A percentile compares a stretch with the other conserved stretches of the same genome.
phyloP scores from a whole-genome alignment of 345 rosid species.

The Streptanthus diversifolius region DNA sequence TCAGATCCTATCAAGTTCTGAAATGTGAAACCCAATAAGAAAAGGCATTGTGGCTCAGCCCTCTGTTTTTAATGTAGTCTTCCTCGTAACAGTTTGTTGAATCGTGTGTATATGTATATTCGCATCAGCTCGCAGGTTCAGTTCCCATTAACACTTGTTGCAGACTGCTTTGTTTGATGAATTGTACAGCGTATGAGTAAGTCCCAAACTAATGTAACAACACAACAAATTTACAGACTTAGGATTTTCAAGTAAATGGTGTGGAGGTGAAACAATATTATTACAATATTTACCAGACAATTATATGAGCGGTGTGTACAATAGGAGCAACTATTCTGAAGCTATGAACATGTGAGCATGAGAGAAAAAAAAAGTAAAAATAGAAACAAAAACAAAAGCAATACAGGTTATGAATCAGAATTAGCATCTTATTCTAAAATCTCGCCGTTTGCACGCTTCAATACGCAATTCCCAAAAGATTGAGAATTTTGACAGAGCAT shows the following conservation, averaged over 20 bases:
- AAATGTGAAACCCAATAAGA: constrained; percentile 17
- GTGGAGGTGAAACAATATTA: constrained; percentile 6
- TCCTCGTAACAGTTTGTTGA: not conserved
- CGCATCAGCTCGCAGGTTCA: constrained; percentile 14
- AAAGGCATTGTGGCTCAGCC: constrained; percentile 12
- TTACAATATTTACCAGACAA: constrained; percentile 1
- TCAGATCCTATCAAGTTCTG: constrained; percentile 20
- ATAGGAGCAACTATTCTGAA: not conserved
- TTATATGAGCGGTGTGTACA: not conserved
- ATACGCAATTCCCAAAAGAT: constrained; percentile 36
- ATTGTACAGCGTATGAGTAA: not conserved
- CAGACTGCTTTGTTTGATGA: not conserved
- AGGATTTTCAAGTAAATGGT: not conserved
- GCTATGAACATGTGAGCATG: constrained; percentile 22
- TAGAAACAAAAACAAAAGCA: not conserved
- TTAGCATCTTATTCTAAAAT: constrained; percentile 19
- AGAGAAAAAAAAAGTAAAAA: not conserved
- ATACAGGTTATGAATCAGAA: constrained; percentile 17
- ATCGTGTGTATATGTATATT: constrained; percentile 8
- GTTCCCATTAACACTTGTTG: not conserved
- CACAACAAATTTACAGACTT: not conserved
- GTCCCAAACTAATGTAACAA: not conserved
- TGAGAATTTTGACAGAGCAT: constrained; percentile 57
- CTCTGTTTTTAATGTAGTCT: constrained; percentile 23
- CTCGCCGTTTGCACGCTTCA: constrained; percentile 42